Evolutionary conservation across 1,284 basidiomycete genomes (phyloP).

Genomic region (Pascua guehoae): DNA sequence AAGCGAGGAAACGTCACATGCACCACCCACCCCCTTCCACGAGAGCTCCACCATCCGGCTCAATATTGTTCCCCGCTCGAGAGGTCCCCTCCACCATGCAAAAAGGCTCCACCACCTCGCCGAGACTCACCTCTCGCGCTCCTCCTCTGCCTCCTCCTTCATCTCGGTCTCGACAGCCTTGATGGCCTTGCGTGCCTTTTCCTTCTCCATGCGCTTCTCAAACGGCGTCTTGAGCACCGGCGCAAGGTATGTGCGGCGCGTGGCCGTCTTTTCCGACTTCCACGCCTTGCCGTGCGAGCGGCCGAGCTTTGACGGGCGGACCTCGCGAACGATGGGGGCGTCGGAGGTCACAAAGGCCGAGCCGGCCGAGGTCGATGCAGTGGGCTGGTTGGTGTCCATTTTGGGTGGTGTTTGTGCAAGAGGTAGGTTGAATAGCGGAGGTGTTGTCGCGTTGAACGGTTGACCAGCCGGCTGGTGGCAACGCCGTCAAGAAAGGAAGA

Average conservation of each 20-base stretch:
- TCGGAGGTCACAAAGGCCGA: neutral
- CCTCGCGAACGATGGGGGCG: conserved; percentile 7
- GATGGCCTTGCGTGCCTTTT: conserved; percentile 35
- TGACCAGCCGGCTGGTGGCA: too few relatives aligned
- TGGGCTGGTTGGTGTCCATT: too few relatives aligned
- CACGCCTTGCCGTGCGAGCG: conserved; percentile 45
- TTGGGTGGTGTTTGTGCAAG: too few relatives aligned
- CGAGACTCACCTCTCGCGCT: conserved; percentile 41
- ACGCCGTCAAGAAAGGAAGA: too few relatives aligned
- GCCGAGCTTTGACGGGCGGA: conserved; percentile 31
- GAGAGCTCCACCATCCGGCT: neutral
- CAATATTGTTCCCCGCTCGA: neutral
- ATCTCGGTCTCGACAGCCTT: conserved; percentile 47
- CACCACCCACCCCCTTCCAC: neutral
- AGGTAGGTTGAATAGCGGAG: too few relatives aligned
- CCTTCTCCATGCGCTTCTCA: conserved; percentile 40
- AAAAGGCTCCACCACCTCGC: neutral
- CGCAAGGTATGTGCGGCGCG: conserved; percentile 38
- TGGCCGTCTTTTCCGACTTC: conserved; percentile 42
- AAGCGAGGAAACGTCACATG: neutral
- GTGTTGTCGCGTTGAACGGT: too few relatives aligned
- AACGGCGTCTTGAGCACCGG: conserved; percentile 39
- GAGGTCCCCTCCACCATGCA: neutral
- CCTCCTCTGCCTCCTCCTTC: conserved; percentile 46
- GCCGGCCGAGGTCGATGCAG: too few relatives aligned